phyloP scores from a whole-genome alignment of 495 filamentous ascomycete genomes.

The Penicillium steckii region DNA sequence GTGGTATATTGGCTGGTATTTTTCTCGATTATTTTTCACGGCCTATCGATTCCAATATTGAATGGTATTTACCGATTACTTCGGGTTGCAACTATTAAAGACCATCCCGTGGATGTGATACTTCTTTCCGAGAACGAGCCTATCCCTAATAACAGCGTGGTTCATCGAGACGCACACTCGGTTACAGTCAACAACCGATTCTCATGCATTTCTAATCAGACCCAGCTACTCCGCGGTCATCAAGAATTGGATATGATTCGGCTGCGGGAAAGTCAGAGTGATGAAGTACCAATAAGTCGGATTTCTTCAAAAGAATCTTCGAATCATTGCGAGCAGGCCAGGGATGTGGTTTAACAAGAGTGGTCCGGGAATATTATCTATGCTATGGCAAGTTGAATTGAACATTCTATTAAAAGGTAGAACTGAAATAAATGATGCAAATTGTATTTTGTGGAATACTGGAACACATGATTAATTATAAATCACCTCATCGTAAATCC shows the following conservation, averaged over 20 bases:
- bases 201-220: constrained; percentile 17
- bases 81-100: constrained; percentile 45
- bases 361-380: no score
- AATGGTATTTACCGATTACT: constrained; percentile 44
- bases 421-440: no score
- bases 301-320: constrained; percentile 9
- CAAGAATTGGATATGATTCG: constrained; percentile 1
- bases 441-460: no score
- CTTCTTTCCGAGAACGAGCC: constrained; percentile 50
- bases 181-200: constrained; percentile 57
- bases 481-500: no score
- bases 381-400: no score
- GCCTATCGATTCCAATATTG: constrained; percentile 54
- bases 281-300: constrained; percentile 1
- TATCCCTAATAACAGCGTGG: constrained; percentile 50
- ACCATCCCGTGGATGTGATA: constrained; percentile 51
- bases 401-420: no score
- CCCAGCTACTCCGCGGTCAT: background rate
- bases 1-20: constrained; percentile 60
- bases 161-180: constrained; percentile 43
- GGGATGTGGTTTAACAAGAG: background rate
- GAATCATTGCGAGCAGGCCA: constrained; percentile 3
- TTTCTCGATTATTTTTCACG: constrained; percentile 58
- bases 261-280: background rate
- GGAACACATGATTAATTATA: no score